Evolutionary conservation across 495 filamentous ascomycete genomes (phyloP).

Genomic region (Penicillium macrosclerotiorum): DNA sequence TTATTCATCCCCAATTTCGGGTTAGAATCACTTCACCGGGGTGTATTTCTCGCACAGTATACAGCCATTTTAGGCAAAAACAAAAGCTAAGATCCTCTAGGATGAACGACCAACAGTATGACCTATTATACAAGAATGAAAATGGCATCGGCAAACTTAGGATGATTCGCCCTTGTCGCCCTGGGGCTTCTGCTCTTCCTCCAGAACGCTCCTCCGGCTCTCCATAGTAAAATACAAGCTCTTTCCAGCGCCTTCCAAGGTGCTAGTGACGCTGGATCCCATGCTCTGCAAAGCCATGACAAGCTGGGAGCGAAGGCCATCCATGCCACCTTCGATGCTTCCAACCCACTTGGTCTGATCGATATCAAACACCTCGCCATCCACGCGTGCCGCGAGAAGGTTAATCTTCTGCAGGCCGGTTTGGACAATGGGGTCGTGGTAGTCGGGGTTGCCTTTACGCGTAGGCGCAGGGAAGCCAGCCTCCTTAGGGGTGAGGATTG

Average conservation of each 20-base stretch:
- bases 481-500: conserved; percentile 67
- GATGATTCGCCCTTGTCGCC: conserved; percentile 41
- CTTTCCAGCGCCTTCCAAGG: conserved; percentile 72
- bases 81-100: conserved; percentile 12
- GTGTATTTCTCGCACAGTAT: conserved; percentile 17
- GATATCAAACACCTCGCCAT: conserved; percentile 77
- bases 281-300: conserved; percentile 72
- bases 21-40: not conserved
- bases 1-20: not conserved
- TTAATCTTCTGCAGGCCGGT: conserved; percentile 81
- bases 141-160: conserved; percentile 13
- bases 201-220: conserved; percentile 69
- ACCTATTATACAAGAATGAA: conserved; percentile 42
- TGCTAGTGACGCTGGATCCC: conserved; percentile 67
- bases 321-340: conserved; percentile 77
- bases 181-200: conserved; percentile 60
- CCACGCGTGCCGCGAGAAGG: conserved; percentile 78
- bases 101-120: conserved; percentile 21
- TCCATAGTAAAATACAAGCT: conserved; percentile 83
- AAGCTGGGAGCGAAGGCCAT: conserved; percentile 78
- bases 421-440: conserved; percentile 74
- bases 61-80: conserved; percentile 19
- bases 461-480: conserved; percentile 74
- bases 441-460: conserved; percentile 69
- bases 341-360: conserved; percentile 81